phyloP scores from a whole-genome alignment of 371 early-diverging fungal species.

The Lichtheimia hyalospora region DNA sequence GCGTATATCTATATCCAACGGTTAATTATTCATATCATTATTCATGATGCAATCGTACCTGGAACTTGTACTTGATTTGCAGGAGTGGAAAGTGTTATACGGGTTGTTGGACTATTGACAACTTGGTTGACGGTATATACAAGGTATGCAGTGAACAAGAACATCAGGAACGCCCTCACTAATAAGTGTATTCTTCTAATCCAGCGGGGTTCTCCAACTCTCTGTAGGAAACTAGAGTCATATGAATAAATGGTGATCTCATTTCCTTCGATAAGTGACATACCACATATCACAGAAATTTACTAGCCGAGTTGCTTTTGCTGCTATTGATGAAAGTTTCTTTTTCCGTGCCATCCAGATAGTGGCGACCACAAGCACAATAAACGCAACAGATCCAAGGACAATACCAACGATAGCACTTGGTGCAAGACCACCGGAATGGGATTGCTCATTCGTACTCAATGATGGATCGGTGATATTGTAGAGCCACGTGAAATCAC shows the following conservation, averaged over 20 bases:
- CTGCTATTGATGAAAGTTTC: no score
- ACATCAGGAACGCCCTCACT: background rate
- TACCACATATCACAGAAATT: background rate
- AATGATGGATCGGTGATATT: background rate
- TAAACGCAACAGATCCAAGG: slow-evolving; percentile 1
- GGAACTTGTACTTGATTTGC: background rate
- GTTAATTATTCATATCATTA: background rate
- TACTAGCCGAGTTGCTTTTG: background rate
- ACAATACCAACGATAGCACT: slow-evolving; percentile 6
- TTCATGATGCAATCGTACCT: background rate
- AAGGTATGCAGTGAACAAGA: background rate
- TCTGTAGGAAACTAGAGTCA: background rate
- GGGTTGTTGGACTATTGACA: background rate
- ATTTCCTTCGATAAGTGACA: background rate
- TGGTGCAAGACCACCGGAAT: background rate
- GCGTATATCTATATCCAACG: slow-evolving; percentile 9
- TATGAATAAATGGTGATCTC: no score
- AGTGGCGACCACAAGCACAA: background rate
- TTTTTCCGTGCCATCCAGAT: background rate
- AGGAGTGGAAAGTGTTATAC: background rate
- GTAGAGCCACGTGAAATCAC: background rate
- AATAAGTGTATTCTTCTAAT: background rate
- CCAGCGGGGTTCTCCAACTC: background rate
- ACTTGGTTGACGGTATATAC: background rate
- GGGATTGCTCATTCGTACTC: background rate